A percentile compares a stretch with the other conserved stretches of the same genome.
Conservation (phyloP, 1,284 basidiomycete genomes). For the Malassezia furfur region DNA sequence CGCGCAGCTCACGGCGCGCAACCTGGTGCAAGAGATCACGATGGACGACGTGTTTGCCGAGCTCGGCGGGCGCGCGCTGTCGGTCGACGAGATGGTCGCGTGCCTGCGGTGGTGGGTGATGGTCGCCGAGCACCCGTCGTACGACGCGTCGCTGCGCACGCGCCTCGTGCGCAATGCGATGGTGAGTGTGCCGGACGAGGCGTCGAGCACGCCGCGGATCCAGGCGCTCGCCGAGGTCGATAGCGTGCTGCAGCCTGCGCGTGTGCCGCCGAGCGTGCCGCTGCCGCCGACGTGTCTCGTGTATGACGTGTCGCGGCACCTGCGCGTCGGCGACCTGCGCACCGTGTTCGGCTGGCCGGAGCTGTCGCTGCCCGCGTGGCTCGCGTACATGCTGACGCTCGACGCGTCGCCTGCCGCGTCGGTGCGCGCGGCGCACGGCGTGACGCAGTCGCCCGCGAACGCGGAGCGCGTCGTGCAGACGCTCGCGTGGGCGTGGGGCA, state of each 20-base stretch:
- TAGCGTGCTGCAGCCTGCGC: conserved; percentile 64
- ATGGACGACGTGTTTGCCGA: conserved; percentile 79
- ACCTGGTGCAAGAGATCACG: conserved; percentile 69
- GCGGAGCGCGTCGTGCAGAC: conserved; percentile 70
- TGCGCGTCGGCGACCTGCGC: conserved; percentile 50
- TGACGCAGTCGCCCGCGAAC: conserved; percentile 61
- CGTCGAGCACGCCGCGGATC: conserved; percentile 21
- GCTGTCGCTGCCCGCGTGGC: conserved; percentile 67
- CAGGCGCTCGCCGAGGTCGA: conserved; percentile 58
- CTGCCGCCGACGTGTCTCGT: conserved; percentile 71
- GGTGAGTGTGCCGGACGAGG: conserved; percentile 21
- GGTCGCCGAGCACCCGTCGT: conserved; percentile 52
- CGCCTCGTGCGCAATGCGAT: conserved; percentile 39
- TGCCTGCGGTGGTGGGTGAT: conserved; percentile 83
- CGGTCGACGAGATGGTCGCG: conserved; percentile 64
- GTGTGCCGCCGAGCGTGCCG: conserved; percentile 72
- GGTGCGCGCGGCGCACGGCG: conserved; percentile 4
- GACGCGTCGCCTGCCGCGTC: conserved; percentile 42
- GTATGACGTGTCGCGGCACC: conserved; percentile 57
- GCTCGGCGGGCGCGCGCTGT: conserved; percentile 63
- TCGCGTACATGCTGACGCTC: conserved; percentile 58
- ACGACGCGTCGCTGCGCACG: conserved; percentile 36
- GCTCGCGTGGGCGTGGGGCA: conserved; percentile 68
- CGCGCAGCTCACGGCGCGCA: conserved; percentile 58
- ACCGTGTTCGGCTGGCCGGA: conserved; percentile 63